Evolutionary conservation across 345 rosid species (phyloP), one percentile per base, ranked within the genome.

Genomic region (Boechera stricta): DNA sequence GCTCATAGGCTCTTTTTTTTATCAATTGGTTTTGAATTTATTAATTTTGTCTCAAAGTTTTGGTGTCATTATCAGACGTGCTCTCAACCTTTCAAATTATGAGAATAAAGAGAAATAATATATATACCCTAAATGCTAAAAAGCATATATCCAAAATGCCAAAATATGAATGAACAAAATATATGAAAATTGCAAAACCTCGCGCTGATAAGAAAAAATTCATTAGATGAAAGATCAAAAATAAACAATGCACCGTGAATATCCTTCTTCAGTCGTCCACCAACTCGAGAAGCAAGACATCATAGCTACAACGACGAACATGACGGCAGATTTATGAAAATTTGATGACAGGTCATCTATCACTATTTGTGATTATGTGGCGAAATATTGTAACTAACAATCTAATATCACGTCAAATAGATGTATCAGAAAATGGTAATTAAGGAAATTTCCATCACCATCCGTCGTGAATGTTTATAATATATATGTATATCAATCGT

Each of bases 11-110:
- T 66, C 29, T 21, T 7, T 41, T 41, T 12, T 12, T 42, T 12
- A 28, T 21, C 47, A 13, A 8, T 4, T 32, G 26, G 58, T 38
- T 55, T 28, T 55, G 6, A 10, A 6, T 26, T 66, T 56, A 3
- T 56, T 42, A 15, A 10, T 12, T 1, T 10, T 10, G 31, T 10
- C 15, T 24, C 38, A 35, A 8, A 44, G 5, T 3, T 65, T 44
- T 66, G 64, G 57, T 66, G 38, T 72, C 72, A 11, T 11, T 56
- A 15, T 57, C 52, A 56, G 26, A 74, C 66, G 66, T 74, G 72
- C 72, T 57, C 51, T 28, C 72, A 35, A 67, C 72, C 51, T 35
- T 57, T 26, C 28, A 49, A 21, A 15, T 64, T 42, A 47, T 42
- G 48, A 39, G 11, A 52, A 53, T 64, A 73, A 21, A 73, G n/a